Evolutionary conservation across 306 rosid genomes (phyloP).

Genomic region (Ceratonia siliqua): DNA sequence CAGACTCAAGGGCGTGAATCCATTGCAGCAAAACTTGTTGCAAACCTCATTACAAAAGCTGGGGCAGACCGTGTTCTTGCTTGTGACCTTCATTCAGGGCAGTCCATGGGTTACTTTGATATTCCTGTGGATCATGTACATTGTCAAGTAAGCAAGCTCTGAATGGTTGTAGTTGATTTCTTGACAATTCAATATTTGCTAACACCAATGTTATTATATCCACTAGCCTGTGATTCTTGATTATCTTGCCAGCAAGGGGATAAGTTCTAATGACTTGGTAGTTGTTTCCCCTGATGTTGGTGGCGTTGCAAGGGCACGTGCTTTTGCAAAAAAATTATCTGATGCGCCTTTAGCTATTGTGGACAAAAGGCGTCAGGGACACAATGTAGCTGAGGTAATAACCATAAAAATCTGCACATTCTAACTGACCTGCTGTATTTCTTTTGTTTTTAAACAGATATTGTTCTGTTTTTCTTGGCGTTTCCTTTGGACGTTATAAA

Average conservation of each 20-base stretch:
- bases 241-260: slow-evolving; percentile 92
- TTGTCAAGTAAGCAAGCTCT: slow-evolving; percentile 62
- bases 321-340: slow-evolving; percentile 92
- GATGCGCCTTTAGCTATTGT: slow-evolving; percentile 98
- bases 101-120: slow-evolving; percentile 97
- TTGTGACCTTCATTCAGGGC: slow-evolving; percentile 99
- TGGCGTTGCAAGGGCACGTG: slow-evolving; percentile 99
- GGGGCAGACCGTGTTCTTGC: slow-evolving; percentile 98
- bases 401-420: background rate
- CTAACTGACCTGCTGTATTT: background rate
- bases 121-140: slow-evolving; percentile 96
- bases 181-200: slow-evolving; percentile 27
- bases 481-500: background rate
- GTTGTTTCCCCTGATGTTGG: slow-evolving; percentile 99
- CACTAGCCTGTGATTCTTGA: slow-evolving; percentile 89
- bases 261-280: slow-evolving; percentile 78
- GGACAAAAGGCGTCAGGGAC: slow-evolving; percentile 95
- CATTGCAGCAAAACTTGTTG: slow-evolving; percentile 95
- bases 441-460: slow-evolving; percentile 9
- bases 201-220: slow-evolving; percentile 38
- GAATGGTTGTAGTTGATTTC: slow-evolving; percentile 28
- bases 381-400: slow-evolving; percentile 92
- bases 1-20: slow-evolving; percentile 99
- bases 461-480: background rate
- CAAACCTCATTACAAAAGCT: slow-evolving; percentile 91